Conservation (phyloP, 208 protist genomes). For the Zelonia costaricensis region DNA sequence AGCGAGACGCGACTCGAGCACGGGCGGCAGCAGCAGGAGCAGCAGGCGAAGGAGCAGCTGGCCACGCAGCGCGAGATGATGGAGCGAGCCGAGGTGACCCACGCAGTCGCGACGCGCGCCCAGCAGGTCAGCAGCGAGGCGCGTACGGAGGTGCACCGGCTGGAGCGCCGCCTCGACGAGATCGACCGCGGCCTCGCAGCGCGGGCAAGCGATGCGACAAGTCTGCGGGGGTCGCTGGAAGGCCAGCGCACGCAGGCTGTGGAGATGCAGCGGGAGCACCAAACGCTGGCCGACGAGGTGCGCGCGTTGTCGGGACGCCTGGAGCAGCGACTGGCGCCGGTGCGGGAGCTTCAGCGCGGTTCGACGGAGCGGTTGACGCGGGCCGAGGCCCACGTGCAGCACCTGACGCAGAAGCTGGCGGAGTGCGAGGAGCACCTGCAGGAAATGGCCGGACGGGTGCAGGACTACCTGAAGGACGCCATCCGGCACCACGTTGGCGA, state of each 20-base stretch:
- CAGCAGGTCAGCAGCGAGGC: conserved; percentile 56
- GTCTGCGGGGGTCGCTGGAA: conserved; percentile 17
- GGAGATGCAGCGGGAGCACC: conserved; percentile 47
- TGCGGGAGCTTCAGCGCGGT: conserved; percentile 13
- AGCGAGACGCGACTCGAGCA: conserved; percentile 34
- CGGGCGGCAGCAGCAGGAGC: conserved; percentile 51
- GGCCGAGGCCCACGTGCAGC: conserved; percentile 19
- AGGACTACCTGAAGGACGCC: conserved; percentile 29
- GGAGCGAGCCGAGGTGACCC: conserved; percentile 47
- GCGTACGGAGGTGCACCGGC: conserved; percentile 59
- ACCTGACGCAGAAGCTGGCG: conserved; percentile 9
- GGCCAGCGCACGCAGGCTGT: conserved; percentile 37
- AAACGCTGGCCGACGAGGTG: conserved; percentile 20
- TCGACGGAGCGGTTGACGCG: conserved; percentile 26
- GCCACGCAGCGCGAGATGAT: conserved; percentile 43
- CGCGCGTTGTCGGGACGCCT: conserved; percentile 2
- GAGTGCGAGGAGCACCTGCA: conserved; percentile 27
- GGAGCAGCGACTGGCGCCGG: conserved; percentile 17
- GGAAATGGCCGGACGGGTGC: conserved; percentile 21
- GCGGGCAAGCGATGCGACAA: conserved; percentile 7
- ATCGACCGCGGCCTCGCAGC: conserved; percentile 11
- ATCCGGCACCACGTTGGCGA: conserved; percentile 21
- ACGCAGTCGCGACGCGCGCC: conserved; percentile 44
- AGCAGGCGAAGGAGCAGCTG: conserved; percentile 45
- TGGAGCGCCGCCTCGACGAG: conserved; percentile 62